Evolutionary conservation across 306 rosid genomes (phyloP).

Genomic region (Sechiopsis laciniata): DNA sequence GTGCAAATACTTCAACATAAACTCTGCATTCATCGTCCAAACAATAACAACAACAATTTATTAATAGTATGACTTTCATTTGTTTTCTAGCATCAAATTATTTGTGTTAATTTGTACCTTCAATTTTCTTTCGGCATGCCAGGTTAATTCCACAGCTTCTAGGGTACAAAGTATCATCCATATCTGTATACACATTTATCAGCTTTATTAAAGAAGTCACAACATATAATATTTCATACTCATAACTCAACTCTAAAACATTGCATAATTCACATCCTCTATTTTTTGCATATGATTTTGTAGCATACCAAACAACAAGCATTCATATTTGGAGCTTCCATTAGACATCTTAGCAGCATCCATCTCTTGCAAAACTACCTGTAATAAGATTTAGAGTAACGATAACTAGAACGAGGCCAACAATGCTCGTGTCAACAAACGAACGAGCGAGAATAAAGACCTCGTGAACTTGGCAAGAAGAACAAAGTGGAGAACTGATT

Average conservation of each 20-base stretch:
- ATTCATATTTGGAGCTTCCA: constrained; percentile 48
- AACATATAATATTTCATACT: neutral
- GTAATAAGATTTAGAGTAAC: constrained; percentile 8
- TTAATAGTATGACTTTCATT: neutral
- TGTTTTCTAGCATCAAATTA: neutral
- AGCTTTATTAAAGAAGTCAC: neutral
- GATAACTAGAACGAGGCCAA: neutral
- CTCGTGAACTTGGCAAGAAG: neutral
- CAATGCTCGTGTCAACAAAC: neutral
- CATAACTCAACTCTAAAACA: neutral
- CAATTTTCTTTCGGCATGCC: constrained; percentile 68
- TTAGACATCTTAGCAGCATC: constrained; percentile 31
- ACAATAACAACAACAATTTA: constrained; percentile 14
- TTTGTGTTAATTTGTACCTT: constrained; percentile 33
- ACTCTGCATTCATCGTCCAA: constrained; percentile 36
- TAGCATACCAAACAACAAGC: constrained; percentile 66
- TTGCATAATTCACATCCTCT: constrained; percentile 5
- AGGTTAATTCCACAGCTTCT: constrained; percentile 66
- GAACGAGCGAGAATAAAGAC: neutral
- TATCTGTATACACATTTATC: constrained; percentile 38
- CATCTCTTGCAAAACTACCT: constrained; percentile 40
- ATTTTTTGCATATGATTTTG: neutral
- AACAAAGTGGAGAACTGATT: neutral
- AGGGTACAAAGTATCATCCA: constrained; percentile 87
- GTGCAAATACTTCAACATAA: constrained; percentile 53